Evolutionary conservation across 257 asterid genomes (phyloP), one percentile per base, ranked within the genome.

Genomic region (Anisodus tanguticus): DNA sequence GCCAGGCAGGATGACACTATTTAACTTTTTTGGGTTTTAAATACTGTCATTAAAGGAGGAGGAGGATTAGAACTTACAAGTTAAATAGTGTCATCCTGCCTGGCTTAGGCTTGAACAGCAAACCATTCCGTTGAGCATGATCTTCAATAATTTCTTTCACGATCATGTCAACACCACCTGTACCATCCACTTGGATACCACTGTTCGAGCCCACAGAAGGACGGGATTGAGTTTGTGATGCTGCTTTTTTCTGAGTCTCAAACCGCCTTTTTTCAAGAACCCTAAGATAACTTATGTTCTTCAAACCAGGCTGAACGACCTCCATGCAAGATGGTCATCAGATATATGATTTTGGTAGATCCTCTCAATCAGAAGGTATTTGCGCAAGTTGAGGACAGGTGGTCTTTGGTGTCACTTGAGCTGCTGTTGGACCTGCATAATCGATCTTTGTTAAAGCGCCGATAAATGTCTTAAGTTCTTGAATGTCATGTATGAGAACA

Each of bases 311-410:
- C 43, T 92, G 95, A 1, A 85, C 95, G 19, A 93, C 97, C 88
- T 92, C 91, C 94, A 90, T 81, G 88, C 98, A 97, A 58, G 97
- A 94, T 84, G 99, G 98, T 47, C 91, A 85, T 83, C 99, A 94
- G 85, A 93, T 96, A 69, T 94, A 94, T 83, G 95, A 94, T 12
- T 96, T 89, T 90, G 99, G 99, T 85, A 67, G 99, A 96, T 88
- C 76, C 93, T 60, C 91, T 90, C 81, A 94, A 96, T 85, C 87
- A 85, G 85, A 90, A 91, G 88, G 91, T 94, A 81, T 90, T 85
- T 89, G 93, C 99, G 4, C 98, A 89, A 85, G 85, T 64, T 12
- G 98, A 94, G 66, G 97, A 92, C 35, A 86, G 88, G 80, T 94
- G 98, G 98, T 78, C 91, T 19, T 64, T 85, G 72, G 97, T 91